Evolutionary conservation across 768 basidiomycete genomes (phyloP).

Genomic region (Leucosporidium scottii): DNA sequence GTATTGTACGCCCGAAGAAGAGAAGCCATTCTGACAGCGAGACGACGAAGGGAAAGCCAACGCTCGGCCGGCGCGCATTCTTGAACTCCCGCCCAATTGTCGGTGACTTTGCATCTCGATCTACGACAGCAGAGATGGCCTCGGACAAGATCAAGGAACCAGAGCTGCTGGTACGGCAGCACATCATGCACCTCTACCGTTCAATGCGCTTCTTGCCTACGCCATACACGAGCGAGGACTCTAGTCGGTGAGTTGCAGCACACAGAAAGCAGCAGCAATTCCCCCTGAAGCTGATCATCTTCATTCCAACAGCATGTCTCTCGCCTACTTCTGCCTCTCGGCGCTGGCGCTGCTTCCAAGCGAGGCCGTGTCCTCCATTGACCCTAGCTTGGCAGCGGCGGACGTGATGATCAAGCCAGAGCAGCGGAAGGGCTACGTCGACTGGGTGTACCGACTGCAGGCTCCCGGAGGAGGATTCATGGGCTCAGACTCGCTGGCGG

Average conservation of each 20-base stretch:
- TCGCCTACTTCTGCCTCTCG: constrained; percentile 83
- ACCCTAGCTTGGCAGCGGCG: constrained; percentile 38
- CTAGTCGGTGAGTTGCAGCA: constrained; percentile 55
- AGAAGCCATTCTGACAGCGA: constrained; percentile 1
- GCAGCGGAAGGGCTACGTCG: constrained; percentile 60
- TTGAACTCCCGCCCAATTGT: too few species aligned
- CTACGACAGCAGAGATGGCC: too few species aligned
- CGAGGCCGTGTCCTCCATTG: constrained; percentile 38
- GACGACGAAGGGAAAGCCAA: not conserved
- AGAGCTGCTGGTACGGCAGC: constrained; percentile 16
- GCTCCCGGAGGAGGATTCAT: constrained; percentile 33
- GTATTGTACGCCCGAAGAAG: constrained; percentile 30
- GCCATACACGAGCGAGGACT: constrained; percentile 62
- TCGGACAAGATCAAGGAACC: too few species aligned
- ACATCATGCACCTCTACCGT: constrained; percentile 42
- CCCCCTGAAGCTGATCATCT: not conserved
- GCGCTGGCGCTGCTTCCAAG: constrained; percentile 62
- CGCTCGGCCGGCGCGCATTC: too few species aligned
- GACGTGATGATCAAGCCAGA: constrained; percentile 47
- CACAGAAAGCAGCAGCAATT: not conserved
- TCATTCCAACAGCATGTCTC: constrained; percentile 55
- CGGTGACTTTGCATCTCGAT: too few species aligned
- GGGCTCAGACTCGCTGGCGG: constrained; percentile 50
- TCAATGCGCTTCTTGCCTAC: constrained; percentile 66
- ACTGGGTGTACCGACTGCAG: constrained; percentile 89